These are phyloP conservation scores for Corynespora cassiicola DNA, from an alignment of 2,329 filamentous ascomycete species.

Conservation along the genomic window DNA sequence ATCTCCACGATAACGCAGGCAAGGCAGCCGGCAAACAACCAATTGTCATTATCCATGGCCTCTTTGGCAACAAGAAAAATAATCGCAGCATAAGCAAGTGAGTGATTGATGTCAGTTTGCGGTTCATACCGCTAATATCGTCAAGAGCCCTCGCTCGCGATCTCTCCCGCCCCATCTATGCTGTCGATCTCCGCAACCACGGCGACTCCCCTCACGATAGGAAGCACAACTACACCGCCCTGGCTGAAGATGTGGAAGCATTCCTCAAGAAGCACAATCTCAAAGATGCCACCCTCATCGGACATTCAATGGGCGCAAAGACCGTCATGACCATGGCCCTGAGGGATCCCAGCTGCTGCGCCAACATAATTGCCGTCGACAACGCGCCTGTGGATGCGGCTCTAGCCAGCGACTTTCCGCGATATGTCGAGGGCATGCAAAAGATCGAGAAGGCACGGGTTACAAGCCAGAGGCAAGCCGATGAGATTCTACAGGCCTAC, in stretches of 20 bases:
- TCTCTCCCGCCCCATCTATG: slow-evolving; percentile 80
- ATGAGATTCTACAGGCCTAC: slow-evolving; percentile 76
- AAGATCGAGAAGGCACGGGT: slow-evolving; percentile 74
- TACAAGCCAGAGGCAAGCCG: slow-evolving; percentile 76
- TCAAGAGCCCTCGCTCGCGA: slow-evolving; percentile 85
- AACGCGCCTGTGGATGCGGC: slow-evolving; percentile 87
- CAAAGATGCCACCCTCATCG: slow-evolving; percentile 78
- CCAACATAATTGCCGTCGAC: slow-evolving; percentile 82
- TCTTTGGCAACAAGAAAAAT: slow-evolving; percentile 96
- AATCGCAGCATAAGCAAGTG: slow-evolving; percentile 96
- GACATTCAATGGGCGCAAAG: slow-evolving; percentile 98
- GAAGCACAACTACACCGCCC: slow-evolving; percentile 78
- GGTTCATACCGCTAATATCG: too few relatives aligned
- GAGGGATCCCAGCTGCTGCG: slow-evolving; percentile 69
- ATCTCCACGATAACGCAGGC: slow-evolving; percentile 42
- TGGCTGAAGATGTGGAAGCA: slow-evolving; percentile 81
- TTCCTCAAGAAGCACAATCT: slow-evolving; percentile 79
- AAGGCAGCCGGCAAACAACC: slow-evolving; percentile 60
- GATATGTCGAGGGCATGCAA: slow-evolving; percentile 85
- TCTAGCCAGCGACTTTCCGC: slow-evolving; percentile 75
- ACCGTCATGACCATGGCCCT: slow-evolving; percentile 88
- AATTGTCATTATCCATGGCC: slow-evolving; percentile 87
- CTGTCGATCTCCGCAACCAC: slow-evolving; percentile 90
- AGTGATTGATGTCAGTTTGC: background rate
- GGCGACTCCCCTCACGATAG: slow-evolving; percentile 83